phyloP scores from a whole-genome alignment of 2,329 filamentous ascomycete genomes.

The Hypocrella siamensis region DNA sequence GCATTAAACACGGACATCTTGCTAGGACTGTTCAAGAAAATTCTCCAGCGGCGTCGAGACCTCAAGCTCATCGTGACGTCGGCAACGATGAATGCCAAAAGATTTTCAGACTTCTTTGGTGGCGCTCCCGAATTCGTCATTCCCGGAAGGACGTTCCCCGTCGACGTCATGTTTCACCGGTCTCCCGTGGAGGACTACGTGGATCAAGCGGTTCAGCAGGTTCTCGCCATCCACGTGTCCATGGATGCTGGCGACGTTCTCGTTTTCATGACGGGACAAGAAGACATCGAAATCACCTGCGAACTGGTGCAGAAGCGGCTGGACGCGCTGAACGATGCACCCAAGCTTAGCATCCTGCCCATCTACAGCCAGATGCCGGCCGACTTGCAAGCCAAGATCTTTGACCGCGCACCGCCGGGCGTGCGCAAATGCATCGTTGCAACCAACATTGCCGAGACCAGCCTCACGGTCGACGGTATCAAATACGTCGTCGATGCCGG shows the following conservation, averaged over 20 bases:
- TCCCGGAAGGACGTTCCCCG: constrained; percentile 88
- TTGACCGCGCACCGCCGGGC: constrained; percentile 76
- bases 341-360: constrained; percentile 83
- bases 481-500: constrained; percentile 98
- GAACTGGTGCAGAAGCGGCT: constrained; percentile 81
- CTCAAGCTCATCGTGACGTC: constrained; percentile 95
- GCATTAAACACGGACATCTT: constrained; percentile 93
- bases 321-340: constrained; percentile 80
- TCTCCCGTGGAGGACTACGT: constrained; percentile 97
- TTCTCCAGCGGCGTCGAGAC: constrained; percentile 74
- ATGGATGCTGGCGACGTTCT: constrained; percentile 88
- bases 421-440: constrained; percentile 96
- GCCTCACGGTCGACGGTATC: constrained; percentile 94
- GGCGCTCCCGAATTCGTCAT: constrained; percentile 95
- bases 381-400: constrained; percentile 94
- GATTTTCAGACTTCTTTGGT: constrained; percentile 91
- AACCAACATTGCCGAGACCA: constrained; percentile 96
- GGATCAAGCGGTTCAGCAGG: constrained; percentile 89
- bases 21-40: constrained; percentile 96
- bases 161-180: constrained; percentile 89
- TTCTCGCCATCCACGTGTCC: constrained; percentile 88
- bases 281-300: constrained; percentile 95
- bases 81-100: constrained; percentile 94
- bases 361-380: constrained; percentile 99
- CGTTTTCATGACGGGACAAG: constrained; percentile 98